A percentile compares a stretch with the other conserved stretches of the same genome.
Conservation (phyloP, 441 rosid species). For the Omphalea diandra region DNA sequence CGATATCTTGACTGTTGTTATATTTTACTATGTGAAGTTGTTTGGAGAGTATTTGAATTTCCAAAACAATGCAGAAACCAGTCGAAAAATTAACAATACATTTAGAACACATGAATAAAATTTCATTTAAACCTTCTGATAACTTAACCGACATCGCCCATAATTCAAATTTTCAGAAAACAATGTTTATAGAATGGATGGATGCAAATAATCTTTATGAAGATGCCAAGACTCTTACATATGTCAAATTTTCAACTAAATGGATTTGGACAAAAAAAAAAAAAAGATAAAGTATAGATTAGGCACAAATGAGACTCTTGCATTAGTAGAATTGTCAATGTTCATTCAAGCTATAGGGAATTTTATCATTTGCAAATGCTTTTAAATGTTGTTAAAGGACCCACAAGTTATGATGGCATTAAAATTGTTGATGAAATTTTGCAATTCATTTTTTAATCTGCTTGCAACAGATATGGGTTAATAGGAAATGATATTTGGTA, state of each 20-base stretch:
- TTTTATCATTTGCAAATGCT: not conserved
- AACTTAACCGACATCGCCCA: no score
- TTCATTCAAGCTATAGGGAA: not conserved
- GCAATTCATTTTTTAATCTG: not conserved
- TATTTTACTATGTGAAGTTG: no score
- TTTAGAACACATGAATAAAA: no score
- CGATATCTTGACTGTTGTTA: no score
- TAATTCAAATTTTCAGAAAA: no score
- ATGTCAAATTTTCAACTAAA: not conserved
- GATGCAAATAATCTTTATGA: no score
- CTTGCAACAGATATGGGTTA: not conserved
- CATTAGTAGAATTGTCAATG: not conserved
- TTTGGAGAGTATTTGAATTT: no score
- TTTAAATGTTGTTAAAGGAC: not conserved
- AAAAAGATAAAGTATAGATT: not conserved
- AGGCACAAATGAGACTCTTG: not conserved
- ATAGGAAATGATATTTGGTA: not conserved
- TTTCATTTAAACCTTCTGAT: no score
- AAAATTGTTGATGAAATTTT: not conserved
- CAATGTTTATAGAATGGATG: no score
- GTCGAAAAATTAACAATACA: no score
- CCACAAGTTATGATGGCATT: not conserved
- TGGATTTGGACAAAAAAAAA: not conserved
- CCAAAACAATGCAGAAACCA: no score
- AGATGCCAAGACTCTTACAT: no score